These are phyloP conservation scores for Trametes meyenii DNA, from an alignment of 768 basidiomycete genomes.

Conservation along the genomic window DNA sequence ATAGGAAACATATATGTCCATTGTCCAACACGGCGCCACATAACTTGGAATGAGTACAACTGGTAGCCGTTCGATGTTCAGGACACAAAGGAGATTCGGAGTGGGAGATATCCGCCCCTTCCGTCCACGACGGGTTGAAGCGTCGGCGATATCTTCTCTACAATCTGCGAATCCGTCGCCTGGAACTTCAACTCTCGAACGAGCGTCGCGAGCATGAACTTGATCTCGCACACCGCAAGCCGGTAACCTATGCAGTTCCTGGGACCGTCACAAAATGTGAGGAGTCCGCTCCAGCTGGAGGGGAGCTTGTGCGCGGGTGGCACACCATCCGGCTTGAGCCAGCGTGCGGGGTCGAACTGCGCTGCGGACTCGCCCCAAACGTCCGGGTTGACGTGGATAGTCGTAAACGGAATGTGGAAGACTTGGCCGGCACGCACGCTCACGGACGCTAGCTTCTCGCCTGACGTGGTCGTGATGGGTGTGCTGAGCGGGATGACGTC, in stretches of 20 bases:
- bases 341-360: conserved; percentile 44
- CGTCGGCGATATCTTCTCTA: conserved; percentile 39
- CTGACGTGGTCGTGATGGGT: conserved; percentile 36
- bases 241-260: conserved; percentile 47
- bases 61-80: too few relatives aligned
- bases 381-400: conserved; percentile 36
- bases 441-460: conserved; percentile 32
- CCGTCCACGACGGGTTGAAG: conserved; percentile 41
- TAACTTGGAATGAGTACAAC: too few relatives aligned
- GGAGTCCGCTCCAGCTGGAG: conserved; percentile 40
- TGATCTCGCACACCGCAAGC: conserved; percentile 43
- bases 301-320: conserved; percentile 35
- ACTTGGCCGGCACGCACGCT: conserved; percentile 42
- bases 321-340: conserved; percentile 36
- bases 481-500: conserved; percentile 45
- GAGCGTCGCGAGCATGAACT: conserved; percentile 42
- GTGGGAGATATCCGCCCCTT: too few relatives aligned
- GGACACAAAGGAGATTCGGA: too few relatives aligned
- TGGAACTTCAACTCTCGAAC: conserved; percentile 41
- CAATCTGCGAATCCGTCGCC: conserved; percentile 37
- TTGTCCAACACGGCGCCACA: too few relatives aligned
- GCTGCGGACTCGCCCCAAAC: conserved; percentile 42
- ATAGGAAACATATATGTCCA: too few relatives aligned
- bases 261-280: conserved; percentile 47
- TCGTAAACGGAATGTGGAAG: conserved; percentile 33